Evolutionary conservation across 164 flowering plant species (phyloP), one percentile per base, ranked within the genome.

Genomic region (Annona cherimola): DNA sequence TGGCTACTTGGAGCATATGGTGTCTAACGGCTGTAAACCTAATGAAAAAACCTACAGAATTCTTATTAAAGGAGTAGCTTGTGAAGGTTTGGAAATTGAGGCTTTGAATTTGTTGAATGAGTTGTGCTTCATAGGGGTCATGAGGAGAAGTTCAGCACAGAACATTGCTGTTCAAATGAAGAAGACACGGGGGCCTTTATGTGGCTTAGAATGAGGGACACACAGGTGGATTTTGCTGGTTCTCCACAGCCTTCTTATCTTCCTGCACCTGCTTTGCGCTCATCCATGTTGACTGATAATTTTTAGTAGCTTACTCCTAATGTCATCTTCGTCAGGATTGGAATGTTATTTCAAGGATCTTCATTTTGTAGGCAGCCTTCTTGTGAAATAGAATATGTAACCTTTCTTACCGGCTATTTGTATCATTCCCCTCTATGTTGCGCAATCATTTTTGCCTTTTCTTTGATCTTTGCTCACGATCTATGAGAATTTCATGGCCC

Each of bases 21-120:
- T 94, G 4, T 76, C 85, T 5, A 89, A 82, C 76, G 91, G 95
- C 50, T 92, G 95, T 76, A 90, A 83, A 73, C 99, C 99, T 39
- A 89, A 87, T 20, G 93, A 89, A 77, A 73, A 83, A 68, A 86
- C 97, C 3, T 94, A 94, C 79, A 90, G 88, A 40, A 88, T 88
- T 73, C 89, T 92, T 57, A 80, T 92, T 70, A 94, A 94, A 80
- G 99, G 96, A 39, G 69, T 94, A 20, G 93, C 97, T 60, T 71
- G 81, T 79, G 97, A 92, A 82, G 97, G 98, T 19, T 72, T 86
- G 59, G 84, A 84, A 5, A 79, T 80, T 67, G 96, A 88, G 79
- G 96, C 95, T 41, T 72, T 88, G 75, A 90, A 83, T 75, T 79
- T 94, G 42, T 68, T 90, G 81, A 83, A 83, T 68, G 88, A 89